phyloP scores from a whole-genome alignment of 2,329 filamentous ascomycete genomes.

The Phialemoniopsis sp. region DNA sequence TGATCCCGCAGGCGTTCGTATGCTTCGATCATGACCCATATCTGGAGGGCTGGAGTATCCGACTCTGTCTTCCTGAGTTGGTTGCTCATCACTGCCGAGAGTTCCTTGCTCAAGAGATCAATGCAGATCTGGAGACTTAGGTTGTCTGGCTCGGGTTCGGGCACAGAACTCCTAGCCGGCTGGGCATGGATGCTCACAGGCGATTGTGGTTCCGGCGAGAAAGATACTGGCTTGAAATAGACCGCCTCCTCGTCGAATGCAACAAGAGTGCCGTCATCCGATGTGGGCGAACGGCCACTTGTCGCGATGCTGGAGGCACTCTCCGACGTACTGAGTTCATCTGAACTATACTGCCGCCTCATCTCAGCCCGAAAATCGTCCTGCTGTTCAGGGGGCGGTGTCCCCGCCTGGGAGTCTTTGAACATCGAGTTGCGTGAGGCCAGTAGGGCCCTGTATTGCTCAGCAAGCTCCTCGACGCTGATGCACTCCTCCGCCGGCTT shows the following conservation, averaged over 20 bases:
- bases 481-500: slow-evolving; percentile 24
- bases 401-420: slow-evolving; percentile 20
- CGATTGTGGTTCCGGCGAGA: slow-evolving; percentile 27
- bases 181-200: slow-evolving; percentile 12
- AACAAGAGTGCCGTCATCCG: slow-evolving; percentile 41
- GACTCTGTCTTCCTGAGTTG: slow-evolving; percentile 6
- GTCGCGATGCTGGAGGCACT: not conserved
- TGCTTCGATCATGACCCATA: slow-evolving; percentile 56
- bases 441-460: slow-evolving; percentile 44
- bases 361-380: not conserved
- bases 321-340: slow-evolving; percentile 1
- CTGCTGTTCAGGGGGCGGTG: slow-evolving; percentile 10
- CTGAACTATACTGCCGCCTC: slow-evolving; percentile 9
- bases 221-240: slow-evolving; percentile 40
- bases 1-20: slow-evolving; percentile 49
- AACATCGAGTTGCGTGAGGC: slow-evolving; percentile 30
- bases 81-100: slow-evolving; percentile 33
- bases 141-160: slow-evolving; percentile 21
- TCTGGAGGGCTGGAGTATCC: slow-evolving; percentile 41
- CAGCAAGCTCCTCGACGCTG: slow-evolving; percentile 44
- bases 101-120: slow-evolving; percentile 44
- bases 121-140: slow-evolving; percentile 46
- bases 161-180: not conserved
- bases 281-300: slow-evolving; percentile 25
- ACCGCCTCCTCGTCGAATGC: slow-evolving; percentile 41